Percentiles rank a stretch among this genome's conserved stretches.
These are phyloP conservation scores for Corrigiola litoralis DNA, from an alignment of 179 eudicot species.

Conservation along the genomic window DNA sequence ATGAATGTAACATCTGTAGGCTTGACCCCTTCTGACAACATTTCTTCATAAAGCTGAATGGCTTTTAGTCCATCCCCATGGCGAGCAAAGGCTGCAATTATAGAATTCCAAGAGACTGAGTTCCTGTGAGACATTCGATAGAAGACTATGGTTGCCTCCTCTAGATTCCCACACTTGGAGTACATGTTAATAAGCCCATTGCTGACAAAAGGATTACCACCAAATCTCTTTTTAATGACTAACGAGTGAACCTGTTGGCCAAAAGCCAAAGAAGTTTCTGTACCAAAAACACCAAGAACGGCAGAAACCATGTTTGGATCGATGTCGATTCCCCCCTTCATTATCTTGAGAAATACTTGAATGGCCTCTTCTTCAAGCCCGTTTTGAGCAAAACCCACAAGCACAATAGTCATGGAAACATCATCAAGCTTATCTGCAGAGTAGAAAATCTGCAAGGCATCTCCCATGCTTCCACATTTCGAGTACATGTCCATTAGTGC, in stretches of 20 bases:
- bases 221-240: slow-evolving; percentile 45
- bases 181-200: slow-evolving; percentile 91
- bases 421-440: slow-evolving; percentile 57
- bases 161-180: slow-evolving; percentile 74
- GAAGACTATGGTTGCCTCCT: slow-evolving; percentile 53
- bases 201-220: slow-evolving; percentile 47
- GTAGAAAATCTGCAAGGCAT: slow-evolving; percentile 61
- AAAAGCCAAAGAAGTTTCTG: slow-evolving; percentile 54
- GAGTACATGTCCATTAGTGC: slow-evolving; percentile 93
- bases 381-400: slow-evolving; percentile 74
- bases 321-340: slow-evolving; percentile 43
- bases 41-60: slow-evolving; percentile 52
- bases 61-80: slow-evolving; percentile 71
- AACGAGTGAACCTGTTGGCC: slow-evolving; percentile 74
- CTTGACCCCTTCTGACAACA: slow-evolving; percentile 45
- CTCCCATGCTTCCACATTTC: slow-evolving; percentile 63
- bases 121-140: slow-evolving; percentile 44
- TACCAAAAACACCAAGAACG: slow-evolving; percentile 72
- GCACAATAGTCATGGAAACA: slow-evolving; percentile 69
- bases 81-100: slow-evolving; percentile 88
- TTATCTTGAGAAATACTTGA: slow-evolving; percentile 54
- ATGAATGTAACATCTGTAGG: slow-evolving; percentile 89
- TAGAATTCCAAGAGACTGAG: slow-evolving; percentile 77
- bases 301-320: slow-evolving; percentile 81
- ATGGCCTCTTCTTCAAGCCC: slow-evolving; percentile 74